These are phyloP conservation scores for Trichoderma erinaceum DNA, from an alignment of 495 filamentous ascomycete species.

Conservation along the genomic window DNA sequence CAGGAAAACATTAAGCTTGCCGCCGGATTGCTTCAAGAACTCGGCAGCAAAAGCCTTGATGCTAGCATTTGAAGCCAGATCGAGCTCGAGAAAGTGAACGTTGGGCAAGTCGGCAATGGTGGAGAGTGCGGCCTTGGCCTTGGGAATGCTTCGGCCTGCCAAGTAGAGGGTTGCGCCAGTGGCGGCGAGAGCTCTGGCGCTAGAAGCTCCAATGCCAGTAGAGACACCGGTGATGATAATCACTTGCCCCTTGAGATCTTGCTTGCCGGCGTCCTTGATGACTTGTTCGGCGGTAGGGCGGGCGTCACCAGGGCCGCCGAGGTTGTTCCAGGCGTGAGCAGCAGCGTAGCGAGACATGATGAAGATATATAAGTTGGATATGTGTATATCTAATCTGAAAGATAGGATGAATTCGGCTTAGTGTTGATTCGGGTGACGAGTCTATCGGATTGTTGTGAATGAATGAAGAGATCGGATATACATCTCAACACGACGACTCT, in stretches of 20 bases:
- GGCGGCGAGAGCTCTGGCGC: conserved; percentile 39
- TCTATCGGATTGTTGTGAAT: neutral
- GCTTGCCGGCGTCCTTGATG: conserved; percentile 37
- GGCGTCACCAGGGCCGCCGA: conserved; percentile 39
- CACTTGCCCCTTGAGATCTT: conserved; percentile 38
- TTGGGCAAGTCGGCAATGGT: conserved; percentile 25
- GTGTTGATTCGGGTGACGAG: neutral
- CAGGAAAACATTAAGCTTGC: conserved; percentile 28
- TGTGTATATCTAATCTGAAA: neutral
- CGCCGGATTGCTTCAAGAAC: conserved; percentile 27
- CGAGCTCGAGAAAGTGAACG: conserved; percentile 36
- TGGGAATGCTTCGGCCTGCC: conserved; percentile 35
- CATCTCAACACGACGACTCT: no score
- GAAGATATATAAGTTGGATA: no score
- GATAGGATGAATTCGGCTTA: neutral
- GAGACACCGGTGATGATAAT: conserved; percentile 49
- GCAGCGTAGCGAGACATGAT: conserved; percentile 10
- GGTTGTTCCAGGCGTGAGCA: conserved; percentile 11
- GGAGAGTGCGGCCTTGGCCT: conserved; percentile 28
- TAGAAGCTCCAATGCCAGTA: conserved; percentile 46
- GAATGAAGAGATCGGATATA: neutral
- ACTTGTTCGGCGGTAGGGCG: conserved; percentile 43
- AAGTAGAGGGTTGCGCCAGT: conserved; percentile 44
- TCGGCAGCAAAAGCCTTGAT: conserved; percentile 35
- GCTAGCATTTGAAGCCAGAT: conserved; percentile 37